Base-by-base conservation (phyloP, 1,139 yeast genomes). In the Zygosaccharomyces pseudobailii region DNA sequence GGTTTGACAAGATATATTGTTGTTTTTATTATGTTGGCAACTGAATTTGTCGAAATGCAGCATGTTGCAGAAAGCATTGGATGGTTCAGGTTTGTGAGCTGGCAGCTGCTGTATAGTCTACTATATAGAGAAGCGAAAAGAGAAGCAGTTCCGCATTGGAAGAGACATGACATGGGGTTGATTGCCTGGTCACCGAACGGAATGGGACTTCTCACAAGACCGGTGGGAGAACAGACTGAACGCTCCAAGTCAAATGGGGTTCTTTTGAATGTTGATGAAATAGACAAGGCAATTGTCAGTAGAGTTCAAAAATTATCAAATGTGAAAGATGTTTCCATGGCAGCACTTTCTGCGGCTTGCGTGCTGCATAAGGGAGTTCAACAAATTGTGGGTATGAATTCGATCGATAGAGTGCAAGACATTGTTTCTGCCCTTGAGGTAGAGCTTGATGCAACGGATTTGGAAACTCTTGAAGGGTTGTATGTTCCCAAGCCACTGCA, bases 261-360 rank as follows among this genome's bases (percentile, higher is more conserved):
- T 13, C 17, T 1, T 13, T 13, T 13, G 17, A 13, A 13, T 2
- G 17, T 13, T 13, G 17, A 13, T 13, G 45, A 41, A 0, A 69
- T 67, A 10, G 72, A 70, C 40, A 54, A 57, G 37, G 71, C 63
- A 27, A 76, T 79, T 43, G 63, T 80, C 43, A 56, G 60, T 10
- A 65, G 85, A 21, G 80, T 82, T n/a, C 82, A 80, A 58, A 71
- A 73, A 52, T 34, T 82, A 3, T 73, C 85, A 9, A 66, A 68
- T 52, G 72, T 73, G 52, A 62, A 67, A 39, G 65, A 63, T 17
- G 71, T 69, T 20, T 60, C 75, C 5, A 80, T 80, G 84, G 79
- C 83, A 0, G 67, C 67, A 20, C 62, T 81, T n/a, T 71, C 84
- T 3, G 69, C 75, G 9, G 79, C 82, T 2, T 82, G 84, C 82